Percentiles rank a stretch among this genome's conserved stretches.
Evolutionary conservation across 208 protist species (phyloP).

Genomic region (Eutreptiella sp.): DNA sequence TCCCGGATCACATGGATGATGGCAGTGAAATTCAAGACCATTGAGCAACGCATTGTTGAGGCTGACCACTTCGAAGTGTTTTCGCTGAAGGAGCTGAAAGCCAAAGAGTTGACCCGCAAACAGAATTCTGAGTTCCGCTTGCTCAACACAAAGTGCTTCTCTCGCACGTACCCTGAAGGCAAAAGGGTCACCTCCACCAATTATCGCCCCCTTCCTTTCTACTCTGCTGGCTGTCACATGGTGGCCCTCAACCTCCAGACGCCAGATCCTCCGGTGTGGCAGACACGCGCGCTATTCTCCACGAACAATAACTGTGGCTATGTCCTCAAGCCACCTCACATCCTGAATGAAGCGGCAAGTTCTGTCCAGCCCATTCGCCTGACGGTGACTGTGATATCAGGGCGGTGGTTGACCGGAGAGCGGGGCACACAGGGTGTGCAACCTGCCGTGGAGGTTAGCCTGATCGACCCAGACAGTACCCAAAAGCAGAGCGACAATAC

Average conservation of each 20-base stretch:
- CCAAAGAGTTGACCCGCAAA: not conserved
- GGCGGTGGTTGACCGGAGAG: too few relatives aligned
- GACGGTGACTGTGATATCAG: too few relatives aligned
- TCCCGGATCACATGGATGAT: too few relatives aligned
- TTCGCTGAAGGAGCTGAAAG: too few relatives aligned
- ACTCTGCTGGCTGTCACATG: slow-evolving; percentile 70
- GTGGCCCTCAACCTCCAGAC: slow-evolving; percentile 84
- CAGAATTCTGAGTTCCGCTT: slow-evolving; percentile 34
- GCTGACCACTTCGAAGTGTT: too few relatives aligned
- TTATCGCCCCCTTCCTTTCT: slow-evolving; percentile 71
- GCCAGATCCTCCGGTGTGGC: too few relatives aligned
- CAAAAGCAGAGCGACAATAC: not conserved
- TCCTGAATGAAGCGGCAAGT: too few relatives aligned
- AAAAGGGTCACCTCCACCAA: slow-evolving; percentile 80
- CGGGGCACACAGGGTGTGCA: too few relatives aligned
- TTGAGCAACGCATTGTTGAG: too few relatives aligned
- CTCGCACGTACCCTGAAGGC: slow-evolving; percentile 81
- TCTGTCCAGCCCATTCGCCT: too few relatives aligned
- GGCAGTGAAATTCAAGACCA: too few relatives aligned
- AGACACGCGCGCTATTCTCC: slow-evolving; percentile 77
- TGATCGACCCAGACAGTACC: slow-evolving; percentile 47
- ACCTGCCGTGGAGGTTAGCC: slow-evolving; percentile 47
- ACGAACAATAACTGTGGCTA: slow-evolving; percentile 86
- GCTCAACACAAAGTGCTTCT: slow-evolving; percentile 63
- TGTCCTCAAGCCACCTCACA: slow-evolving; percentile 75